These are phyloP conservation scores for Eragrostis tef DNA, from an alignment of 202 grass and related monocot genomes.

Conservation along the genomic window DNA sequence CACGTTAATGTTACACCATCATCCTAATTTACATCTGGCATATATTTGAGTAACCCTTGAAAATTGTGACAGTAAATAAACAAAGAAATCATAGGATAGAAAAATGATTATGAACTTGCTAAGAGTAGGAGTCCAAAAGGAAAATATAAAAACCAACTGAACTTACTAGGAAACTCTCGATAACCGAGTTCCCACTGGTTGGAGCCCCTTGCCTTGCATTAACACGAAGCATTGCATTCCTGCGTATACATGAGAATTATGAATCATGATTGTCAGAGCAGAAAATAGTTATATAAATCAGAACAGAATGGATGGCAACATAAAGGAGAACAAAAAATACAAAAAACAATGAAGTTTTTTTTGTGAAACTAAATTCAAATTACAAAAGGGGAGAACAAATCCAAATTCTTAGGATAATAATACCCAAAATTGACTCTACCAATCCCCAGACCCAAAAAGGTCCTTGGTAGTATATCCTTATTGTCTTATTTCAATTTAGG, in stretches of 20 bases:
- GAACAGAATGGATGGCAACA: constrained; percentile 16
- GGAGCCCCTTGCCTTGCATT: constrained; percentile 95
- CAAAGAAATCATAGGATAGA: constrained; percentile 13
- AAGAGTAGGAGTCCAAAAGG: constrained; percentile 10
- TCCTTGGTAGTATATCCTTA: constrained; percentile 19
- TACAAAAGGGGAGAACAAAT: not conserved
- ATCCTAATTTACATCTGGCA: constrained; percentile 30
- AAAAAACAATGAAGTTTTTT: too few relatives aligned
- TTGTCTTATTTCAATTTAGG: too few relatives aligned
- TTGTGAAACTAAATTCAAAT: constrained; percentile 10
- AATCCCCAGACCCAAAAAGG: not conserved
- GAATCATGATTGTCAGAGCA: constrained; percentile 27
- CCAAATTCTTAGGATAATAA: not conserved
- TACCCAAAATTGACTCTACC: not conserved
- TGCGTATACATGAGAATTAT: constrained; percentile 49
- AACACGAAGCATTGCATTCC: constrained; percentile 93
- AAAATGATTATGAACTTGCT: constrained; percentile 13
- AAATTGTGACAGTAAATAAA: constrained; percentile 24
- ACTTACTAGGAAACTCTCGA: constrained; percentile 83
- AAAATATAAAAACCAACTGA: constrained; percentile 21
- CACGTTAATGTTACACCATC: constrained; percentile 28
- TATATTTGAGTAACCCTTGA: not conserved
- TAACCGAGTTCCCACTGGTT: constrained; percentile 77
- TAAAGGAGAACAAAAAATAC: constrained; percentile 5
- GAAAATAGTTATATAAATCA: constrained; percentile 29